phyloP scores from a whole-genome alignment of 352 stramenopile species.

The Phytophthora capsici region DNA sequence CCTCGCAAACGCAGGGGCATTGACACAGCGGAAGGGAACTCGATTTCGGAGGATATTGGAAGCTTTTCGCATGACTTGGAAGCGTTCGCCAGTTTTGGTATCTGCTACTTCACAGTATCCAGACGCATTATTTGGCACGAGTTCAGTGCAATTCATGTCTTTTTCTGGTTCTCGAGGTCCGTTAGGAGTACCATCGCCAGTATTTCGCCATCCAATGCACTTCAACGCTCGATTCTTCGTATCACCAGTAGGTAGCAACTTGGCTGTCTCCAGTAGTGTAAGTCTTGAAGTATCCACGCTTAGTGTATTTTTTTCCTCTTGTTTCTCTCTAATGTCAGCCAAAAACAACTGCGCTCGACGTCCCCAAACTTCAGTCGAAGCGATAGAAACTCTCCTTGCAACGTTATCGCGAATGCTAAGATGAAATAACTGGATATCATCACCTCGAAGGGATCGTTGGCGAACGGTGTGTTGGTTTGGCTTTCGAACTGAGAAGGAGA shows the following conservation, averaged over 20 bases:
- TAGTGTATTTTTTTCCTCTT: background rate
- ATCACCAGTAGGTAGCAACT: constrained; percentile 27
- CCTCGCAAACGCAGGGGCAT: constrained; percentile 46
- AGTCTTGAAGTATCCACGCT: background rate
- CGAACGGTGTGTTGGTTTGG: background rate
- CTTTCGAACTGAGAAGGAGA: constrained; percentile 2
- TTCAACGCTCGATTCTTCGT: constrained; percentile 13
- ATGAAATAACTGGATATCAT: constrained; percentile 14
- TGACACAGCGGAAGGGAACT: constrained; percentile 45
- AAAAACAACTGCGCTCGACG: background rate
- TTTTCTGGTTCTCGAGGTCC: constrained; percentile 19
- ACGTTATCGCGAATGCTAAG: constrained; percentile 2
- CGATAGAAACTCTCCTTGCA: background rate
- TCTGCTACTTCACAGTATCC: constrained; percentile 36
- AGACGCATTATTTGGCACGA: constrained; percentile 30
- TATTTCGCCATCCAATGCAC: constrained; percentile 32
- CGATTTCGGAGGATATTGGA: constrained; percentile 37
- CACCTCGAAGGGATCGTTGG: background rate
- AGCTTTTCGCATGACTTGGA: constrained; percentile 39
- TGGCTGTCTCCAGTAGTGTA: constrained; percentile 5
- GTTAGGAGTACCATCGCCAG: constrained; percentile 13
- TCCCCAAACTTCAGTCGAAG: background rate
- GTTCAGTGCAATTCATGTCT: constrained; percentile 21
- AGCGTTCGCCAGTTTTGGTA: constrained; percentile 25
- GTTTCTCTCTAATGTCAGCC: background rate